Base-by-base conservation (phyloP, 495 filamentous ascomycete species). In the Echria macrotheca region DNA sequence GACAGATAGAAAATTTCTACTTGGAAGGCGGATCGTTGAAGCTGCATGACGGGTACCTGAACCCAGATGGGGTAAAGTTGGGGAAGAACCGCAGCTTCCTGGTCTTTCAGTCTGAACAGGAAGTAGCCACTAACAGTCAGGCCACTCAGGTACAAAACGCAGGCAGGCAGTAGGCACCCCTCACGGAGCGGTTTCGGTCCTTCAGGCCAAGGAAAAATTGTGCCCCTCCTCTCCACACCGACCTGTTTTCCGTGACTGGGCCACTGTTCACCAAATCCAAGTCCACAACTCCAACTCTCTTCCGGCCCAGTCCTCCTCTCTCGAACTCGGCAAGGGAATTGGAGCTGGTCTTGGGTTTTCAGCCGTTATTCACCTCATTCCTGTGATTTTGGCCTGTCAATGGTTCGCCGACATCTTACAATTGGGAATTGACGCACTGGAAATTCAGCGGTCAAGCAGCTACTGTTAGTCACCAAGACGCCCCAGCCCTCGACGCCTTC, bases 181-280 rank as follows among this genome's bases (percentile, higher is more conserved):
- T 39, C 46, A 32, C 29, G 33, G 42, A 61, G 65, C 65, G 65
- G 58, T 64, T 63, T 68, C 65, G 65, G 38, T 17, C 63, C 58
- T 35, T 53, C 43, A n/a, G n/a, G n/a, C n/a, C n/a, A n/a, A n/a
- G n/a, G n/a, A n/a, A n/a, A n/a, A n/a, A n/a, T n/a, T n/a, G 11
- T 60, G 53, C 57, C 62, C 56, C 60, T 64, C 58, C 54, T 59
- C 57, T 52, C 46, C 54, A 58, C 47, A 54, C 52, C 50, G 47
- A 55, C 46, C 42, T 26, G 46, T 44, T 21, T 49, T 47, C 29
- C 28, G 46, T 48, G 46, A 48, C 35, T 37, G 26, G 44, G 39
- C 52, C 44, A 31, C 29, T 39, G 44, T 58, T 57, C 44, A 43
- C 26, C 48, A 43, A 47, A 38, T 28, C 28, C 51, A 50, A 48